phyloP scores from a whole-genome alignment of 2,329 filamentous ascomycete genomes.

The Sporothrix schenckii region DNA sequence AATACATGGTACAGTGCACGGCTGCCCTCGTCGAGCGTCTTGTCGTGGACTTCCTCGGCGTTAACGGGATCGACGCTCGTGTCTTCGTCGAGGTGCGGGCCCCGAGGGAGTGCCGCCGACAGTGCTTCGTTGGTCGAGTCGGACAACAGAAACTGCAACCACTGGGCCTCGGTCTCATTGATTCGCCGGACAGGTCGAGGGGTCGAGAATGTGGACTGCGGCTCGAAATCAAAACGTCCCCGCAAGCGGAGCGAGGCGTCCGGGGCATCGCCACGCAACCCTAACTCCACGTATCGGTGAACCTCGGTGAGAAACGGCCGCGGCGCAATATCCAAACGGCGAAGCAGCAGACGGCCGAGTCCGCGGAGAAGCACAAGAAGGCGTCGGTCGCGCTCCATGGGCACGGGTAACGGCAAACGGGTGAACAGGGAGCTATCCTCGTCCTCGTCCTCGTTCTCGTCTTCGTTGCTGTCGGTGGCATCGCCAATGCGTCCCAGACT shows the following conservation, averaged over 20 bases:
- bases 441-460: slow-evolving; percentile 27
- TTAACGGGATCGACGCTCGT: background rate
- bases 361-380: slow-evolving; percentile 40
- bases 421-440: slow-evolving; percentile 26
- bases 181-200: slow-evolving; percentile 31
- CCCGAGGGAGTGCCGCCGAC: slow-evolving; percentile 32
- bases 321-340: slow-evolving; percentile 38
- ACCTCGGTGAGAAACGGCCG: slow-evolving; percentile 40
- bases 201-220: background rate
- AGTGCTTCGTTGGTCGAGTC: slow-evolving; percentile 39
- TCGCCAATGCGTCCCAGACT: slow-evolving; percentile 1
- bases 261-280: slow-evolving; percentile 25
- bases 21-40: slow-evolving; percentile 33
- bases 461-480: slow-evolving; percentile 36
- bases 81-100: slow-evolving; percentile 24
- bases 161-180: slow-evolving; percentile 41
- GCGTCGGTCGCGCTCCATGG: slow-evolving; percentile 38
- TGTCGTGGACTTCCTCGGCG: background rate
- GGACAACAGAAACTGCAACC: slow-evolving; percentile 43
- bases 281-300: slow-evolving; percentile 29
- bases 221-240: slow-evolving; percentile 27
- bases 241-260: slow-evolving; percentile 32
- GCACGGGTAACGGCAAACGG: slow-evolving; percentile 34
- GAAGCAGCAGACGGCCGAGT: slow-evolving; percentile 38
- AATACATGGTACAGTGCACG: slow-evolving; percentile 43